Conservation (phyloP, 176 grass and related monocot species). For the Rhynchospora pubera region DNA sequence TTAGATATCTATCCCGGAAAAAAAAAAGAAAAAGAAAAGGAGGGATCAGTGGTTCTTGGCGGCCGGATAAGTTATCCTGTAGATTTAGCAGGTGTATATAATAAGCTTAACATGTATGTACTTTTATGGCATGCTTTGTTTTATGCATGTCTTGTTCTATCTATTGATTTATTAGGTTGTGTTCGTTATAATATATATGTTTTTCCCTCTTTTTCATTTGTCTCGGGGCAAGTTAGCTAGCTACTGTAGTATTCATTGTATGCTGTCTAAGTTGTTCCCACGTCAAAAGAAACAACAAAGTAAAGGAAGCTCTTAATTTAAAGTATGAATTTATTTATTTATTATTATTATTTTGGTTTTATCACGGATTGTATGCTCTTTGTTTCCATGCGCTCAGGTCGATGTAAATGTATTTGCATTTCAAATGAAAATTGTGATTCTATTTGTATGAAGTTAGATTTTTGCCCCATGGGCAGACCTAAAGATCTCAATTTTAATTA, state of each 20-base stretch:
- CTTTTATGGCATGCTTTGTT: neutral
- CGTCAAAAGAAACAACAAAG: neutral
- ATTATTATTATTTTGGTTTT: too few species aligned
- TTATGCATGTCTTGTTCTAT: slow-evolving; percentile 12
- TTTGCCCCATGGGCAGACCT: too few species aligned
- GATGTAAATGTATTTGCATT: too few species aligned
- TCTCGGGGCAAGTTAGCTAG: neutral
- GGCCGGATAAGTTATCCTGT: neutral
- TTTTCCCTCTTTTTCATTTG: neutral
- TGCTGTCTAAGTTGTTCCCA: too few species aligned
- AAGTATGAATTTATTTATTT: neutral
- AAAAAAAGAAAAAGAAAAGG: neutral
- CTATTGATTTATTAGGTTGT: slow-evolving; percentile 9
- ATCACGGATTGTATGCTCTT: neutral
- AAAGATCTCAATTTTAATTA: too few species aligned
- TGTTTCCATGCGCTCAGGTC: neutral
- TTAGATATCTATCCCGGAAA: neutral
- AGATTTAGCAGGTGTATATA: slow-evolving; percentile 17
- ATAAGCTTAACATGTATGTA: slow-evolving; percentile 17
- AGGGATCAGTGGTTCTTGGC: neutral
- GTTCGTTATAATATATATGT: neutral
- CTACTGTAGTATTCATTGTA: neutral
- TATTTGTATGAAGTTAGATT: too few species aligned
- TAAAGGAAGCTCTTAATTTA: neutral
- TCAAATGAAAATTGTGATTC: too few species aligned